These are phyloP conservation scores for Sugiyamaella qingdaonensis DNA, from an alignment of 805 yeast species.

Conservation along the genomic window DNA sequence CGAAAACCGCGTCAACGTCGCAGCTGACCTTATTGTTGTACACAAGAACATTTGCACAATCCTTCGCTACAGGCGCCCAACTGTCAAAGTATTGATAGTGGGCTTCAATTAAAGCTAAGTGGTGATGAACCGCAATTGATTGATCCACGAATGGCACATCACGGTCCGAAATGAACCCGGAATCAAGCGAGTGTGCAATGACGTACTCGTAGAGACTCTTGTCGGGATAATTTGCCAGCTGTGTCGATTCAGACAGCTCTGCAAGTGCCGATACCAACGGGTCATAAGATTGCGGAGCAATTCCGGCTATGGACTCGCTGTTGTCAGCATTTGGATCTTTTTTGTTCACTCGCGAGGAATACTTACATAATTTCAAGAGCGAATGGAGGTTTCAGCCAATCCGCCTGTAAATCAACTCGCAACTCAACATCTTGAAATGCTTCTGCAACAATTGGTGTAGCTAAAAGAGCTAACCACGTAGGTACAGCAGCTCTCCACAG, in stretches of 20 bases:
- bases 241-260: constrained; percentile 14
- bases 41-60: constrained; percentile 45
- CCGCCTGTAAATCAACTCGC: constrained; percentile 14
- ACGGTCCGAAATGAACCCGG: constrained; percentile 17
- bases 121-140: constrained; percentile 43
- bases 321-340: too few relatives aligned
- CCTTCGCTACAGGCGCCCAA: constrained; percentile 16
- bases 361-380: constrained; percentile 21
- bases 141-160: constrained; percentile 35
- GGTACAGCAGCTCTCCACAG: too few relatives aligned
- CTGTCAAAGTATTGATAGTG: constrained; percentile 52
- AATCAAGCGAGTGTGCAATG: constrained; percentile 18
- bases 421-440: too few relatives aligned
- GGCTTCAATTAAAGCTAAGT: constrained; percentile 61
- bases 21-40: constrained; percentile 56
- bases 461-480: too few relatives aligned
- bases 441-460: too few relatives aligned
- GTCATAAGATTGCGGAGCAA: constrained; percentile 31
- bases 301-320: constrained; percentile 33
- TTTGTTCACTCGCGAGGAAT: neutral
- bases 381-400: constrained; percentile 22
- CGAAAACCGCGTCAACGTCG: constrained; percentile 69
- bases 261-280: constrained; percentile 29
- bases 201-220: constrained; percentile 19
- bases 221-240: constrained; percentile 9